Conservation (phyloP, 2,329 filamentous ascomycete genomes). For the Karstenula rhodostoma region DNA sequence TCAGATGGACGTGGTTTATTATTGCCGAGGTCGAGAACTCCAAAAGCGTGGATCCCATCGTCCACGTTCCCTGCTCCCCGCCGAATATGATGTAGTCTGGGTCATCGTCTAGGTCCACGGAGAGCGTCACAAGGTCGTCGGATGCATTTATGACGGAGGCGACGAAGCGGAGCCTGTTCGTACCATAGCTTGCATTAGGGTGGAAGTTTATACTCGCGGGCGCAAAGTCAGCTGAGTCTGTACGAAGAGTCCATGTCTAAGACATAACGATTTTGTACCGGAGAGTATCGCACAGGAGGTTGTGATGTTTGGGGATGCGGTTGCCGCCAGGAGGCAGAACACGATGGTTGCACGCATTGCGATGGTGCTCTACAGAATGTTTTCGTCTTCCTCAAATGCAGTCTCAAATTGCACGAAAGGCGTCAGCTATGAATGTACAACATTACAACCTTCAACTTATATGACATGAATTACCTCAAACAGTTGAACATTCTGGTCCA, state of each 20-base stretch:
- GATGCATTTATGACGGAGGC: slow-evolving; percentile 4
- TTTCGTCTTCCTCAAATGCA: too few species aligned
- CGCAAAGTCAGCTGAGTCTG: too few species aligned
- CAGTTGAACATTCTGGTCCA: too few species aligned
- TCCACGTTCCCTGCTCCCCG: neutral
- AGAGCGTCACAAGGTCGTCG: neutral
- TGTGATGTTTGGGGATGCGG: slow-evolving; percentile 1
- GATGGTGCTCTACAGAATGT: neutral
- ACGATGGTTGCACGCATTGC: neutral
- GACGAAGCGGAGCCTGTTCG: slow-evolving; percentile 2
- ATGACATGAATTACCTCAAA: too few species aligned
- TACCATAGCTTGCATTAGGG: slow-evolving; percentile 2
- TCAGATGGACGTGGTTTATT: neutral
- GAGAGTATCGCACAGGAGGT: too few species aligned
- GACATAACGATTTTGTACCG: too few species aligned
- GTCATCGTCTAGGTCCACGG: neutral
- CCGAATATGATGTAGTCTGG: neutral
- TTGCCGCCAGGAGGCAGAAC: neutral
- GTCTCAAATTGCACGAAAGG: too few species aligned
- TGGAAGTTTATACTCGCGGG: too few species aligned
- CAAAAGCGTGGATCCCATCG: neutral
- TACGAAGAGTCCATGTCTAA: too few species aligned
- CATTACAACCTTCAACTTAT: too few species aligned
- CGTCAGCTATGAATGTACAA: too few species aligned
- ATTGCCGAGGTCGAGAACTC: neutral